Evolutionary conservation across 2,329 filamentous ascomycete species (phyloP), one percentile per base, ranked within the genome.

Genomic region (Paramyrothecium sp.): DNA sequence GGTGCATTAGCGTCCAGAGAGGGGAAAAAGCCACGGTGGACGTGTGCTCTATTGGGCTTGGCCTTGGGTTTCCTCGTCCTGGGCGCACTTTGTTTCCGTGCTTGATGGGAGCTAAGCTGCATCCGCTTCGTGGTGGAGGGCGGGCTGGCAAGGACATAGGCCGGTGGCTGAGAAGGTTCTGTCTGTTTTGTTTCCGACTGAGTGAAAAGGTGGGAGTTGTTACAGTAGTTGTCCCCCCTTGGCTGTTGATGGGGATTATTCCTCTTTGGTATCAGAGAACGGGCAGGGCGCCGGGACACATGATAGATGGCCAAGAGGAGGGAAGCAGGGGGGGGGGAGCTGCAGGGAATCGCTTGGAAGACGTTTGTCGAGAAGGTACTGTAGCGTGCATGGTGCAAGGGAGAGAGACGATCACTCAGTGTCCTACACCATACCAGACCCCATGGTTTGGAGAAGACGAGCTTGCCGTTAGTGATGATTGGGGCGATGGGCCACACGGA

Each of bases 401-500:
- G 38, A 44, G 38, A 44, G 13, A 19, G 38, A 17, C 38, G 38
- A 44, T 44, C 13, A 7, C 26, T 30, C 26, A 54, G 60, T 60
- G 34, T 11, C 17, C 26, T 34, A 52, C 48, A 30, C 26, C 10
- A 30, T 30, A 30, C 26, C 20, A 22, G 51, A 44, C 61, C 64
- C 61, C 51, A 59, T 10, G 22, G 21, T 7, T 19, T 51, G 21
- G 34, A 60, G 57, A 60, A 60, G 61, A 64, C 63, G 59, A 62
- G 62, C 48, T 61, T 3, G 49, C n/a, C 21, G 33, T 50, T 52
- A 56, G 57, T 58, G 63, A 63, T 64, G 54, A 64, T 64, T 64
- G 63, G 63, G 62, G 62, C 61, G 62, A 64, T 65, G 62, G 49
- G 51, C 19, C 30, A 34, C 52, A 50, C 47, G 44, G 26, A 56